phyloP scores from a whole-genome alignment of 2,329 filamentous ascomycete species.

The Colletotrichum endophyticum region DNA sequence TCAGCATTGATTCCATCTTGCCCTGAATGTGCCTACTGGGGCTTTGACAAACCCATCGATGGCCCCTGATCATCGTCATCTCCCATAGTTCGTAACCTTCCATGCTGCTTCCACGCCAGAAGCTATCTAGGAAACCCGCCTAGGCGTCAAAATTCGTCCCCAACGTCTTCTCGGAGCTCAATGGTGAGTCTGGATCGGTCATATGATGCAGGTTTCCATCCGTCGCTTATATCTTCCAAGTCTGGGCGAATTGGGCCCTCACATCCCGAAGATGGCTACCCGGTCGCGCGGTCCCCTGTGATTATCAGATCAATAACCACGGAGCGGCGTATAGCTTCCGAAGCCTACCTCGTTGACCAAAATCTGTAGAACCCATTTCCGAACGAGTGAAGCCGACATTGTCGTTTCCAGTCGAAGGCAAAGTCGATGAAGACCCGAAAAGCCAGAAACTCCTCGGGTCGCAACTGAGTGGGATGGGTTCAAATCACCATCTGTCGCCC shows the following conservation, averaged over 20 bases:
- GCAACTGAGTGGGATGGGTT: neutral
- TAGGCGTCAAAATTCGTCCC: neutral
- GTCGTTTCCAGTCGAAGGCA: neutral
- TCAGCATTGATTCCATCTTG: neutral
- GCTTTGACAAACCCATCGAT: neutral
- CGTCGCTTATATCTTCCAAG: neutral
- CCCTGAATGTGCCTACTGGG: neutral
- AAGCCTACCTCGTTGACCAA: neutral
- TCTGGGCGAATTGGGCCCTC: neutral
- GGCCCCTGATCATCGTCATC: neutral
- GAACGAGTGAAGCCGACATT: neutral
- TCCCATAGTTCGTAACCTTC: neutral
- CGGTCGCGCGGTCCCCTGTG: neutral
- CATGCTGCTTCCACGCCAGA: neutral
- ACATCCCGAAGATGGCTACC: neutral
- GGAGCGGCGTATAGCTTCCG: neutral
- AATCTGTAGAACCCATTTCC: neutral
- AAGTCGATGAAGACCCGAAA: neutral
- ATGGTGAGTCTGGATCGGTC: neutral
- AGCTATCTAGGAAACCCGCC: neutral
- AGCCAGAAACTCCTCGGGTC: neutral
- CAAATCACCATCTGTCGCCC: conserved; percentile 30
- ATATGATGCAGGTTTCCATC: neutral
- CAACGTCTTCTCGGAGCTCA: neutral
- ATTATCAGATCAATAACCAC: neutral